Evolutionary conservation across 495 filamentous ascomycete species (phyloP), one percentile per base, ranked within the genome.

Genomic region (Podospora comata): DNA sequence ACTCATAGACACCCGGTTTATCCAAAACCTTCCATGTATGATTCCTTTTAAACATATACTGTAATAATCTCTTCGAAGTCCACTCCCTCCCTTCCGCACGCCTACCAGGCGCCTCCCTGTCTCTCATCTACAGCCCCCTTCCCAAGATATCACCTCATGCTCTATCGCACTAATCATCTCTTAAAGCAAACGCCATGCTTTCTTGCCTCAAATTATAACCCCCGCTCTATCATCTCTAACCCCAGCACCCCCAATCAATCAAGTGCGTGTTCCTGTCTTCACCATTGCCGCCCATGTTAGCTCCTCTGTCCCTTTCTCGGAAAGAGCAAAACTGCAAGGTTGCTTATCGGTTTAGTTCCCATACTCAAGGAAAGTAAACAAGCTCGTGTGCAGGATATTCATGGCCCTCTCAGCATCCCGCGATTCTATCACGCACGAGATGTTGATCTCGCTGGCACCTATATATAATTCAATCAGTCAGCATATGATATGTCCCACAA

Each of bases 381-480:
- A 86, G 80, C 89, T 92, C 19, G 94, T 97, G 76, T 99, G 95
- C 63, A 99, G 86, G 71, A 97, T 90, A 74, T 94, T 97, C 82
- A 98, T 88, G 16, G 95, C 95, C 65, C 94, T 87, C 65, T 92
- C 90, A 54, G 94, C 93, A 69, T 97, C 92, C 72, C 90, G 85
- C 72, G 92, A 92, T 73, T 95, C 92, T 72, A 99, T 96, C 7
- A 99, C 95, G 77, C 95, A 98, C 16, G 92, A 95, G 65, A 99
- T 99, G 78, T 97, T 97, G 80, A 99, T 99, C 83, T 99, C 95
- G 74, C 93, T 97, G 57, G 93, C 93, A 67, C 94, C 95, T 96
- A 48, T 23, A 23, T 2, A 23, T 23, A 23, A 0, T 23, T 23
- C 23, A 23, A 23, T 23, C 4, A 60, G 0, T 39, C 65, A 59